Percentiles rank a stretch among this genome's conserved stretches.
Conservation (phyloP, 352 stramenopile species). For the Globisporangium acanthophoron region DNA sequence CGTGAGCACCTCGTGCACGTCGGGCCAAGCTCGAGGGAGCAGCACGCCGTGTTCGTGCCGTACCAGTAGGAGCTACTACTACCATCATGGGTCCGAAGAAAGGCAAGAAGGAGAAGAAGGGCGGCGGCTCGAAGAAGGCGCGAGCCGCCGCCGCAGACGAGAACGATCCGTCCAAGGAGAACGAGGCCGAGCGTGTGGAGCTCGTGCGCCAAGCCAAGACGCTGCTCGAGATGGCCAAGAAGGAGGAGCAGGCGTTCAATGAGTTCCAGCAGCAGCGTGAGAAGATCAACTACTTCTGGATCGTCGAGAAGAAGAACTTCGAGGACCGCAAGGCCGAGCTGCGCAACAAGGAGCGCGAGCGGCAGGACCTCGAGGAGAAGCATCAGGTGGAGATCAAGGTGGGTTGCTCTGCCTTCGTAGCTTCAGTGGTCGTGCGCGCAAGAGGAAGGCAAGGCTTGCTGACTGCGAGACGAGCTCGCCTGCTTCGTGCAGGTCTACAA, state of each 20-base stretch:
- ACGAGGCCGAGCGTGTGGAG: constrained; percentile 62
- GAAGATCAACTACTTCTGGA: constrained; percentile 97
- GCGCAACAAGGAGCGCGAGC: constrained; percentile 93
- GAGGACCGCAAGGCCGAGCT: constrained; percentile 91
- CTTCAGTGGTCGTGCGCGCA: not conserved
- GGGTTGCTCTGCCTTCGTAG: not conserved
- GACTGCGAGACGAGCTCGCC: not conserved
- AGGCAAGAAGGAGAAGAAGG: constrained; percentile 61
- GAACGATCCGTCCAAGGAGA: constrained; percentile 52
- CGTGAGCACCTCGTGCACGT: too few relatives aligned
- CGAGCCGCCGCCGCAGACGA: constrained; percentile 29
- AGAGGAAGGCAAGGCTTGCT: not conserved
- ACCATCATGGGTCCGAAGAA: constrained; percentile 61
- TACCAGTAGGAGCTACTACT: not conserved
- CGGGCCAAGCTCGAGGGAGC: not conserved
- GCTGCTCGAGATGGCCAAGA: constrained; percentile 73
- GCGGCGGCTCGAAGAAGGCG: constrained; percentile 43
- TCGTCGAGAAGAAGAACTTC: constrained; percentile 95
- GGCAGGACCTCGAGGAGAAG: constrained; percentile 94
- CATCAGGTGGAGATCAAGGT: constrained; percentile 95
- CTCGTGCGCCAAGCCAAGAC: constrained; percentile 74
- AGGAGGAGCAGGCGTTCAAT: constrained; percentile 92
- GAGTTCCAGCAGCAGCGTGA: constrained; percentile 95
- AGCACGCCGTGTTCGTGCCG: too few relatives aligned
- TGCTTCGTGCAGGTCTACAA: constrained; percentile 82